phyloP scores from a whole-genome alignment of 257 asterid species.

The Solanum paucissectum region DNA sequence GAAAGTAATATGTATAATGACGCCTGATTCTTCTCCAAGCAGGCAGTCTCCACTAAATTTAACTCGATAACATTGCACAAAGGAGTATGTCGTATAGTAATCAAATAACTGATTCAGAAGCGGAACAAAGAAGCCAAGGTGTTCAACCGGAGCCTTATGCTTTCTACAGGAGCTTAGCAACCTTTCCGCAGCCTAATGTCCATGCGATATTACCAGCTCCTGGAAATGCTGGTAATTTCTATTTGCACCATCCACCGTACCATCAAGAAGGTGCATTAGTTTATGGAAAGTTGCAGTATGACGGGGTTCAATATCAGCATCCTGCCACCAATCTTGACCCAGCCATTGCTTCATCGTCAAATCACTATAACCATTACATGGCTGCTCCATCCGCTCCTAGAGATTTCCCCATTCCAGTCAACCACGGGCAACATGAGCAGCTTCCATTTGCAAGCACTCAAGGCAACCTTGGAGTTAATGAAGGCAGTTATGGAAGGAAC shows the following conservation, averaged over 20 bases:
- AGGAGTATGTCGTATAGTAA: constrained; percentile 42
- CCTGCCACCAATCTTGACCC: constrained; percentile 31
- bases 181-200: constrained; percentile 40
- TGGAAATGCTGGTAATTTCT: constrained; percentile 26
- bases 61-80: constrained; percentile 50
- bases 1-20: neutral
- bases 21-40: constrained; percentile 5
- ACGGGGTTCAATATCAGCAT: constrained; percentile 36
- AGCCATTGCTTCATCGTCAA: constrained; percentile 39
- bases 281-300: constrained; percentile 44
- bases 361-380: constrained; percentile 48
- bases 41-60: constrained; percentile 25
- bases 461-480: constrained; percentile 19
- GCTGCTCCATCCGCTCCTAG: constrained; percentile 45
- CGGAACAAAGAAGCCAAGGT: constrained; percentile 51
- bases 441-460: constrained; percentile 25
- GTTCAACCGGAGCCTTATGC: constrained; percentile 49
- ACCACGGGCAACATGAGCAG: constrained; percentile 42
- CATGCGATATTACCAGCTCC: constrained; percentile 33
- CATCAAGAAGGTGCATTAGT: constrained; percentile 40
- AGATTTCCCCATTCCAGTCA: constrained; percentile 47
- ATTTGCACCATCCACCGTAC: constrained; percentile 44
- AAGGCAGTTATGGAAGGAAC: constrained; percentile 28
- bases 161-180: constrained; percentile 41
- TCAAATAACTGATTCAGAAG: constrained; percentile 45